A percentile compares a stretch with the other conserved stretches of the same genome.
Conservation (phyloP, 1,284 basidiomycete species). For the Melampsora medusae region DNA sequence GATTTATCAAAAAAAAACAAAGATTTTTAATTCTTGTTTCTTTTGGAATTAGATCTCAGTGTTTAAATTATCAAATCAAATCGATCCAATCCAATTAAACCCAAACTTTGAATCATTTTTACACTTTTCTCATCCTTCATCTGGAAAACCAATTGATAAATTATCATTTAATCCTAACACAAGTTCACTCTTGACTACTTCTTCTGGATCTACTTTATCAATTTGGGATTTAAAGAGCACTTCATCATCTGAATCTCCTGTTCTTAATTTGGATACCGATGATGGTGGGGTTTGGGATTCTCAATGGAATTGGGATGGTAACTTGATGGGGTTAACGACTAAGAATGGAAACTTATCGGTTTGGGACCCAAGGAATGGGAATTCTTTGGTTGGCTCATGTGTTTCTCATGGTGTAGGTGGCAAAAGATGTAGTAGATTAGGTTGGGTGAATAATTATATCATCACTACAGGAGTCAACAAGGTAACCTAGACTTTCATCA, state of each 20-base stretch:
- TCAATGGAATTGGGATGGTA: constrained; percentile 29
- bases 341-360: constrained; percentile 42
- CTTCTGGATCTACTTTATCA: constrained; percentile 47
- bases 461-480: constrained; percentile 57
- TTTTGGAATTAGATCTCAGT: constrained; percentile 7
- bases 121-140: constrained; percentile 13
- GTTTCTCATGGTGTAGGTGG: constrained; percentile 45
- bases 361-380: constrained; percentile 23
- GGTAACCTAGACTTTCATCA: constrained; percentile 33
- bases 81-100: constrained; percentile 5
- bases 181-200: constrained; percentile 52
- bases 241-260: constrained; percentile 45
- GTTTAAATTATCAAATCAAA: constrained; percentile 24
- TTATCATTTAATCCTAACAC: constrained; percentile 56
- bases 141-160: constrained; percentile 50
- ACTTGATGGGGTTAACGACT: constrained; percentile 35
- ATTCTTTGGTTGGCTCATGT: not conserved
- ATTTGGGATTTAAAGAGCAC: constrained; percentile 53
- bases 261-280: constrained; percentile 49
- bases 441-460: constrained; percentile 53
- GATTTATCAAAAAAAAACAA: not conserved
- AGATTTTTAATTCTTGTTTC: too few relatives aligned
- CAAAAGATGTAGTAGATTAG: constrained; percentile 54
- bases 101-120: constrained; percentile 3
- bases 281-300: constrained; percentile 54